A percentile compares a stretch with the other conserved stretches of the same genome.
These are phyloP conservation scores for Macrophomina pseudophaseolina DNA, from an alignment of 2,329 filamentous ascomycete genomes.

Conservation along the genomic window DNA sequence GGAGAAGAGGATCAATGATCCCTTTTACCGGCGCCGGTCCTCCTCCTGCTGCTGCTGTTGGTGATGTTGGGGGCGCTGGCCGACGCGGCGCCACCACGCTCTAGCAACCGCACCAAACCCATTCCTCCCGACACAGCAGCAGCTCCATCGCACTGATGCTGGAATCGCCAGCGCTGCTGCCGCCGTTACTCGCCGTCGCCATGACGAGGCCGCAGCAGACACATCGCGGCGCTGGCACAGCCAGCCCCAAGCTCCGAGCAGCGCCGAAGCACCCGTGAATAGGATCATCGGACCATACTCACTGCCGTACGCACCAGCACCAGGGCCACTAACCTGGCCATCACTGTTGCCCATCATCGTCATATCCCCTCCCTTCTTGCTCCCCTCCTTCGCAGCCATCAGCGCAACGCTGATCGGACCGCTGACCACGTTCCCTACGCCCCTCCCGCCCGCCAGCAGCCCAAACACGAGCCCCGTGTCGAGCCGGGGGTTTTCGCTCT, in stretches of 20 bases:
- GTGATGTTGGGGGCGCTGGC: background rate
- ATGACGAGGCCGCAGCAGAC: background rate
- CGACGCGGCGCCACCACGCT: conserved; percentile 1
- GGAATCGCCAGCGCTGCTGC: background rate
- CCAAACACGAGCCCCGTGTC: conserved; percentile 55
- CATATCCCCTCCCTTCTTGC: background rate
- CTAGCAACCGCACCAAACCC: conserved; percentile 6
- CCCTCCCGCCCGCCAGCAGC: conserved; percentile 52
- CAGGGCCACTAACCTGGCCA: conserved; percentile 30
- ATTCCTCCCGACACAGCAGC: background rate
- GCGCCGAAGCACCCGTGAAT: conserved; percentile 43
- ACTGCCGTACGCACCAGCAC: conserved; percentile 37
- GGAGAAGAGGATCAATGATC: conserved; percentile 4
- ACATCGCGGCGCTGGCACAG: conserved; percentile 5
- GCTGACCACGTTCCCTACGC: conserved; percentile 55
- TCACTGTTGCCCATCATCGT: conserved; percentile 26
- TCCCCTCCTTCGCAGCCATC: conserved; percentile 32
- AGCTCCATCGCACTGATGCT: background rate
- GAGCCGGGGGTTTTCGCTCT: conserved; percentile 25
- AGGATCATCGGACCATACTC: conserved; percentile 44
- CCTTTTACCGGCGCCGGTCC: background rate
- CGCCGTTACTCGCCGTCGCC: background rate
- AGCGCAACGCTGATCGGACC: conserved; percentile 56
- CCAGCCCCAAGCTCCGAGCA: conserved; percentile 23
- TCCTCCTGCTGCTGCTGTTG: background rate